Evolutionary conservation across 139 green algal species (phyloP).

Genomic region (Eudorina sp.): DNA sequence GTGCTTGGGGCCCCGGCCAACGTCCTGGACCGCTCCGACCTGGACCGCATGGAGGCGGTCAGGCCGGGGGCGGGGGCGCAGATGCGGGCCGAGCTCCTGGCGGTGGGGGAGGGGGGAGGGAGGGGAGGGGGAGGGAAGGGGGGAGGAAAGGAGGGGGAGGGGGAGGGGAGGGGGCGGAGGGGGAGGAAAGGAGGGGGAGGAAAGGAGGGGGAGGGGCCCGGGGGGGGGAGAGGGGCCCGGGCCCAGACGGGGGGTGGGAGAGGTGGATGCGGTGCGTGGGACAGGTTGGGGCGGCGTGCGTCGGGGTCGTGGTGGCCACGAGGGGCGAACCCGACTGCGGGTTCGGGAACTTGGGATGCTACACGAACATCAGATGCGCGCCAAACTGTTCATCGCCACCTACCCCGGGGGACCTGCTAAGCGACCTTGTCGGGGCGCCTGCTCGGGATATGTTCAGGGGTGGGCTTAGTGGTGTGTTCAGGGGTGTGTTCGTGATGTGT

Average conservation of each 20-base stretch:
- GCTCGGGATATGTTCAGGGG: background rate
- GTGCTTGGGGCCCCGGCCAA: background rate
- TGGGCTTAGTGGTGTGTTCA: too few species aligned
- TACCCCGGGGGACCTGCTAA: background rate
- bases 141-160: background rate
- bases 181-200: background rate
- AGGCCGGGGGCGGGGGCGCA: background rate
- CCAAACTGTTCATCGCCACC: too few species aligned
- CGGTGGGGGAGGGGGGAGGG: constrained; percentile 6
- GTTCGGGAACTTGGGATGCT: too few species aligned
- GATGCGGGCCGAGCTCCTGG: background rate
- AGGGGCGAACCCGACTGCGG: too few species aligned
- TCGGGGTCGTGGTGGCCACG: too few species aligned
- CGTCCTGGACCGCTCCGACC: background rate
- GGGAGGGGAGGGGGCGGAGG: background rate
- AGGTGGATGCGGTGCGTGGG: too few species aligned
- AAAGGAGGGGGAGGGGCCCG: background rate
- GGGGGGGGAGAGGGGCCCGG: background rate
- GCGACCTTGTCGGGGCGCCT: background rate
- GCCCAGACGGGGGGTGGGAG: background rate
- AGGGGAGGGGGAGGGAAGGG: background rate
- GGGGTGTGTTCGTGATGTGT: too few species aligned
- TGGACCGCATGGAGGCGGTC: background rate
- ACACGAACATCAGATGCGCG: too few species aligned
- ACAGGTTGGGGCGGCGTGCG: too few species aligned